Percentiles rank a stretch among this genome's conserved stretches.
Conservation (phyloP, 1,284 basidiomycete species). For the Ustilago cynodontis region DNA sequence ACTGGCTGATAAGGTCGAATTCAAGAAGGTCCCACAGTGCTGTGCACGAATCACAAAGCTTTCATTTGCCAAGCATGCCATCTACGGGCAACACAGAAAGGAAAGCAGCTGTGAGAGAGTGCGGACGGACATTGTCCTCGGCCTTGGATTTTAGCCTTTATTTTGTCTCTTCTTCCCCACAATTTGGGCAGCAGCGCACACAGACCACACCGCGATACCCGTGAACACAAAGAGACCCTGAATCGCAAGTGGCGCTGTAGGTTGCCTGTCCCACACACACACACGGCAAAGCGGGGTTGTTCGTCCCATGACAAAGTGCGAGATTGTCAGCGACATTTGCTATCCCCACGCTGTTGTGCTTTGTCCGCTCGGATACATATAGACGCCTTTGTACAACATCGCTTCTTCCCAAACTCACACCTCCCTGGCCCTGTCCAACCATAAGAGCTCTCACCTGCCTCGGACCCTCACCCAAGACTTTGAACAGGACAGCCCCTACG, state of each 20-base stretch:
- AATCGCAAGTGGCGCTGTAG: not conserved
- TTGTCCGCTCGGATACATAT: not conserved
- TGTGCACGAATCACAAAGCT: constrained; percentile 16
- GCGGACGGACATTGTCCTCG: constrained; percentile 34
- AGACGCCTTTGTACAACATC: not conserved
- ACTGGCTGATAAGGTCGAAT: too few species aligned
- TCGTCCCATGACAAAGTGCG: constrained; percentile 5
- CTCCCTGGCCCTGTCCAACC: not conserved
- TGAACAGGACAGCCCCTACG: not conserved
- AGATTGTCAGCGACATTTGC: not conserved
- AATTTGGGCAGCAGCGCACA: constrained; percentile 9
- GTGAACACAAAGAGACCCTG: not conserved
- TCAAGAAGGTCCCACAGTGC: not conserved
- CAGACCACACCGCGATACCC: not conserved
- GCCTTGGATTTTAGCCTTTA: constrained; percentile 41
- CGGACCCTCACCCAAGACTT: not conserved
- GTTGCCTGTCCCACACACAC: not conserved
- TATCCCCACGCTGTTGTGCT: not conserved
- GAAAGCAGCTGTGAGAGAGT: not conserved
- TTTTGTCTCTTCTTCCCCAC: constrained; percentile 9
- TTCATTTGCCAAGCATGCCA: constrained; percentile 8
- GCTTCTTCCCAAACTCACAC: not conserved
- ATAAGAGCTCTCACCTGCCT: not conserved
- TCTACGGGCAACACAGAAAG: not conserved
- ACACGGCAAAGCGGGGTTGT: too few species aligned